phyloP scores from a whole-genome alignment of 192 early-diverging fungal species.

The Coemansia sp. region DNA sequence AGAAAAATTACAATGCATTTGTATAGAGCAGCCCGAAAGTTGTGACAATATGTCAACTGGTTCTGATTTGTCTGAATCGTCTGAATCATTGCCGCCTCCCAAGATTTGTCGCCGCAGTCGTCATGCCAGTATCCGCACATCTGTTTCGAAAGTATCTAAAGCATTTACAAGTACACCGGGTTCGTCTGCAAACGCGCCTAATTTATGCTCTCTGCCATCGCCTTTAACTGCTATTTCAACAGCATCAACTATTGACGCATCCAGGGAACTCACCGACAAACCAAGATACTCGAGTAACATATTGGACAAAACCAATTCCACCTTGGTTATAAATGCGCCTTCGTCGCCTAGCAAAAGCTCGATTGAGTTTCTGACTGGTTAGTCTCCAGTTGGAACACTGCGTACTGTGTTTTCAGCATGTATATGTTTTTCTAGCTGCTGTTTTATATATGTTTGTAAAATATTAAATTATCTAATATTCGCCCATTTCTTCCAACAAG shows the following conservation, averaged over 20 bases:
- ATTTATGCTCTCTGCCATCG: too few relatives aligned
- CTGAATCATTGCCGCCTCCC: neutral
- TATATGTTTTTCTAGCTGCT: neutral
- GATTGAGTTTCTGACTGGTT: conserved; percentile 39
- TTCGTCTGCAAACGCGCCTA: too few relatives aligned
- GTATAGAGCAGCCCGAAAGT: neutral
- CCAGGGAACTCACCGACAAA: too few relatives aligned
- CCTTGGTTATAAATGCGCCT: neutral
- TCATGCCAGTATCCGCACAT: too few relatives aligned
- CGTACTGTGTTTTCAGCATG: neutral
- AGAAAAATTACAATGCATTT: neutral
- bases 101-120: too few relatives aligned
- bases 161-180: too few relatives aligned
- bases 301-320: too few relatives aligned
- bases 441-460: neutral
- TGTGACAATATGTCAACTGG: neutral
- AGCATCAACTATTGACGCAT: too few relatives aligned
- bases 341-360: conserved; percentile 29
- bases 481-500: conserved; percentile 9
- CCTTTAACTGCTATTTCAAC: too few relatives aligned
- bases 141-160: too few relatives aligned
- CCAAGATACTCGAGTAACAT: too few relatives aligned
- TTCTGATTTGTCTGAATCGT: neutral
- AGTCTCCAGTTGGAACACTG: neutral
- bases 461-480: neutral